Percentiles rank a stretch among this genome's conserved stretches.
These are phyloP conservation scores for Trametopsis cervina DNA, from an alignment of 768 basidiomycete species.

Conservation along the genomic window DNA sequence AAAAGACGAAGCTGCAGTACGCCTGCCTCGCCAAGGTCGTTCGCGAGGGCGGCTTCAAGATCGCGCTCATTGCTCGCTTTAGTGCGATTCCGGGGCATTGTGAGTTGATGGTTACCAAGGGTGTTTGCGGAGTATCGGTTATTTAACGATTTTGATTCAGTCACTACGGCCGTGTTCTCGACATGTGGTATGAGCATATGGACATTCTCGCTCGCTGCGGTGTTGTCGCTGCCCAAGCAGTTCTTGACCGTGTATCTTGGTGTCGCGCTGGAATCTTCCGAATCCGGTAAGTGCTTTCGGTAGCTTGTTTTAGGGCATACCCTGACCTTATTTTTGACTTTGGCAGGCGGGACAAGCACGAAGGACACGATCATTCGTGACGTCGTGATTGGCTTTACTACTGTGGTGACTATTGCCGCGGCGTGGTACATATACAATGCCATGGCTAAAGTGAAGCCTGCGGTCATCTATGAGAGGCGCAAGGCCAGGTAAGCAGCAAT, in stretches of 20 bases:
- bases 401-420: constrained; percentile 64
- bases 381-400: constrained; percentile 57
- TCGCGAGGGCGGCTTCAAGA: constrained; percentile 82
- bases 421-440: constrained; percentile 78
- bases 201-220: constrained; percentile 70
- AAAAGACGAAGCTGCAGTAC: constrained; percentile 36
- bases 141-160: constrained; percentile 29
- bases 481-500: constrained; percentile 49
- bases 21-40: constrained; percentile 52
- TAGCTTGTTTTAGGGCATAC: neutral
- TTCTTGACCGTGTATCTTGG: constrained; percentile 90
- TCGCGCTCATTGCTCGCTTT: constrained; percentile 68
- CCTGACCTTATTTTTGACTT: neutral
- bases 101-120: constrained; percentile 28
- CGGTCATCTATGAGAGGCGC: constrained; percentile 60
- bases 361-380: constrained; percentile 63
- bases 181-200: constrained; percentile 84
- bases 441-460: constrained; percentile 64
- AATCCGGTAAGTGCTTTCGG: constrained; percentile 1
- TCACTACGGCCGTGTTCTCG: constrained; percentile 83
- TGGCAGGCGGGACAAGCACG: constrained; percentile 27
- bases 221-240: constrained; percentile 85
- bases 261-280: constrained; percentile 55
- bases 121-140: neutral
- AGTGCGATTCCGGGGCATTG: constrained; percentile 87